These are phyloP conservation scores for Aspergillus sp. DNA, from an alignment of 2,329 filamentous ascomycete genomes.

Conservation along the genomic window DNA sequence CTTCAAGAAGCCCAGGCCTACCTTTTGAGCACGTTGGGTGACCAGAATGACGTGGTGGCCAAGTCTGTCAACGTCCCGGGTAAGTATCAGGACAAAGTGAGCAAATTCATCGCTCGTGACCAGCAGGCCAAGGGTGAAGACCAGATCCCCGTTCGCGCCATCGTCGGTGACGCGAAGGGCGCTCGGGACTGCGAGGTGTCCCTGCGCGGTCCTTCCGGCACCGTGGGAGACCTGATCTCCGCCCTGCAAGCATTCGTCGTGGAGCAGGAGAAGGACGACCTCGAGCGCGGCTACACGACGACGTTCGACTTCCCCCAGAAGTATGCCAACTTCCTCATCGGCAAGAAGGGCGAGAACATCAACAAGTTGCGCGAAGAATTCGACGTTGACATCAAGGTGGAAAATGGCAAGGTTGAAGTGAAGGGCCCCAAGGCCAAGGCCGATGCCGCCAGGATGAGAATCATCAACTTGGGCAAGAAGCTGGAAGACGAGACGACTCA, in stretches of 20 bases:
- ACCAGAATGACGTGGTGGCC: constrained; percentile 56
- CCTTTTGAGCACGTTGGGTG: constrained; percentile 53
- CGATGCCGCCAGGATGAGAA: constrained; percentile 79
- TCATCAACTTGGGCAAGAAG: constrained; percentile 73
- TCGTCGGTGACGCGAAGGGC: constrained; percentile 42
- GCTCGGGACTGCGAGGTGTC: constrained; percentile 54
- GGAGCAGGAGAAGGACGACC: constrained; percentile 88
- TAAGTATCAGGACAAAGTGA: constrained; percentile 65
- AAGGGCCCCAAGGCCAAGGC: constrained; percentile 96
- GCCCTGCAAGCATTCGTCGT: constrained; percentile 79
- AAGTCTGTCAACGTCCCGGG: constrained; percentile 55
- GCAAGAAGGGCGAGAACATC: constrained; percentile 66
- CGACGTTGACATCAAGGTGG: constrained; percentile 79
- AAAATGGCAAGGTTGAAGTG: constrained; percentile 91
- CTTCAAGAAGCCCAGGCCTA: constrained; percentile 60
- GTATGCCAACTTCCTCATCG: constrained; percentile 81
- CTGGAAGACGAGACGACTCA: constrained; percentile 90
- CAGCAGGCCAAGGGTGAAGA: constrained; percentile 51
- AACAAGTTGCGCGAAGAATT: constrained; percentile 68
- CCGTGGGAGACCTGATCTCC: constrained; percentile 68
- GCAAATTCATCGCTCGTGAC: constrained; percentile 58
- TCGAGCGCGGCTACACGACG: constrained; percentile 83
- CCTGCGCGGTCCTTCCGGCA: constrained; percentile 72
- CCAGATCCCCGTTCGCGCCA: constrained; percentile 58
- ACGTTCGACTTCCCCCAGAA: constrained; percentile 94